These are phyloP conservation scores for Brassica napus DNA, from an alignment of 345 rosid species.

Conservation along the genomic window DNA sequence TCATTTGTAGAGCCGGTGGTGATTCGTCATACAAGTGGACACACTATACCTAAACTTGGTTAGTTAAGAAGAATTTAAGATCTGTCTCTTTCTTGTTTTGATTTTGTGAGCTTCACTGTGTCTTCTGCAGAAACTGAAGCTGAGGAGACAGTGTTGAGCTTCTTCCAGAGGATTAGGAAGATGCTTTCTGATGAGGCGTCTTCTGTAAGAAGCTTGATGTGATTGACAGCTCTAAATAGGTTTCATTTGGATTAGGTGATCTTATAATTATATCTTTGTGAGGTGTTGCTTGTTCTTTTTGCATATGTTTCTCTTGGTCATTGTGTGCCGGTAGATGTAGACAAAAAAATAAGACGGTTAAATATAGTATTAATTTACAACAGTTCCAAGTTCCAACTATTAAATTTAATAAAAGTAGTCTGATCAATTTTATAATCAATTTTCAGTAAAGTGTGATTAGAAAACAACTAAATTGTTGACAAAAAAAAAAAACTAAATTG, in stretches of 20 bases:
- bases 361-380: background rate
- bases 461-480: too few species aligned
- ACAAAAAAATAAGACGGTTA: background rate
- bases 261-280: background rate
- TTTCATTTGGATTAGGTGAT: background rate
- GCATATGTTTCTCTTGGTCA: background rate
- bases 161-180: slow-evolving; percentile 39
- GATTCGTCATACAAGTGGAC: slow-evolving; percentile 54
- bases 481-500: too few species aligned
- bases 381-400: background rate
- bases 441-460: too few species aligned
- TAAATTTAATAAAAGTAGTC: background rate
- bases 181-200: slow-evolving; percentile 26
- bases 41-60: slow-evolving; percentile 57
- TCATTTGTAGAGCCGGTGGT: slow-evolving; percentile 57
- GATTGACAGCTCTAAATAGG: background rate
- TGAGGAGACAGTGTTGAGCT: slow-evolving; percentile 36
- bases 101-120: slow-evolving; percentile 9
- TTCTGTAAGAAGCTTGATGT: slow-evolving; percentile 29
- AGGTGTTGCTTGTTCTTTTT: background rate
- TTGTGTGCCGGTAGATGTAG: background rate
- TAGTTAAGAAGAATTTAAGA: slow-evolving; percentile 8
- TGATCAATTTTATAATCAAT: too few species aligned
- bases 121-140: slow-evolving; percentile 36
- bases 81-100: slow-evolving; percentile 1